Base-by-base conservation (phyloP, 441 rosid species). In the Croton setiger region DNA sequence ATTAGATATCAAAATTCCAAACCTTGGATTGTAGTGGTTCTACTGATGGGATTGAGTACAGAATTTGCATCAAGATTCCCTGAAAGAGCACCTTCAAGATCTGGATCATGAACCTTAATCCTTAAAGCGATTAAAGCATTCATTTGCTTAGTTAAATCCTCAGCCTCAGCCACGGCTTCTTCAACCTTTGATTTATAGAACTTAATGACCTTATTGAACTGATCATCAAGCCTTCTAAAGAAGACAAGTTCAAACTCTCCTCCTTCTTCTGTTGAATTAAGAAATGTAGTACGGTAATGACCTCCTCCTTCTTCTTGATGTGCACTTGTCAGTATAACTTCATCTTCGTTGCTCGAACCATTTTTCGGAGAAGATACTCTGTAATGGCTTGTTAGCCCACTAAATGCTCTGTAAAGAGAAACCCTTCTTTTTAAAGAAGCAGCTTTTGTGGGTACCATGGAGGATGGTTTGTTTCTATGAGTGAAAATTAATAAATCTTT, bases 61-160 rank as follows among this genome's bases (percentile, higher is more conserved):
- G 70, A 51, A 1, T 86, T 67, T 7, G 66, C 15, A 61, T 74
- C 31, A 72, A 82, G 72, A 64, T 69, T 44, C 3, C 15, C 64
- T 15, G 57, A 23, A 64, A 65, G 13, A 69, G 60, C 59, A 21
- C 73, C 73, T 15, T 31, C 76, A 44, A 79, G 47, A 2, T 35
- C 43, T 0, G 91, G 93, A 63, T 80, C 69, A 49, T 92, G 89
- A 45, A 90, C 87, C 51, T 80, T 90, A 44, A 92, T 75, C 74
- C 98, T 67, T 11, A 92, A 80, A 61, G 95, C 91, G 64, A 92
- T 90, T 78, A 92, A 74, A 65, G 88, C 91, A 76, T 90, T 75
- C 86, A 92, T 83, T 72, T 92, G 96, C 53, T 80, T 86, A 36
- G 84, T 88, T 80, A 92, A 74, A 70, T 82, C 87, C 57, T 85